Evolutionary conservation across 306 rosid genomes (phyloP), one percentile per base, ranked within the genome.

Genomic region (Malus sylvestris): DNA sequence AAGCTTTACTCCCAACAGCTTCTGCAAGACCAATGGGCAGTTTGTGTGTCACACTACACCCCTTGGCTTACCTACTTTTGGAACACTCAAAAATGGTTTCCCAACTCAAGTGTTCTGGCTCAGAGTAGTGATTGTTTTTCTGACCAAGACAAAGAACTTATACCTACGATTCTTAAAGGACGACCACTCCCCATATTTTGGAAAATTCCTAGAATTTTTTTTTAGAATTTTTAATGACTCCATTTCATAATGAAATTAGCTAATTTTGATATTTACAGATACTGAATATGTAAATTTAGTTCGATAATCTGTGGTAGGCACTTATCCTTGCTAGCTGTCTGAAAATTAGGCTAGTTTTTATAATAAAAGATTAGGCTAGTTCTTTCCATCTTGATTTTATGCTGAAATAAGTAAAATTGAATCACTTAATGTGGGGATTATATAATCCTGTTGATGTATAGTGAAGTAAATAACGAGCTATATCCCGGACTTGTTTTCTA

Each of bases 31-130:
- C 97, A 83, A 64, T 95, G 97, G 97, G 79, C 89, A 10, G 15
- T 85, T 63, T 89, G 97, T 70, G 91, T 95, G 27, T 83, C 89
- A 53, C 97, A 92, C 87, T 80, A 92, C 72, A 25, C 63, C 4
- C 97, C 98, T 3, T 90, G 96, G 97, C 93, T 95, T 65, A 90
- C 96, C 40, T 85, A 92, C 78, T 90, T 96, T 95, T 92, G 98
- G 98, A 88, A 90, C 81, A 90, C 97, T 60, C 96, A 95, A 79
- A 87, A 66, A 79, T 92, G 92, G 96, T 90, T 95, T 82, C 96
- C 97, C 2, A 3, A 71, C 69, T 70, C 71, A 27, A 80, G 85
- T 68, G 45, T 79, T 61, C 3, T 77, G 11, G 77, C 85, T 60
- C 58, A 5, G 4, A 85, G 63, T 69, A 23, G 40, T 6, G 57